Percentiles rank a stretch among this genome's conserved stretches.
phyloP scores from a whole-genome alignment of 805 yeast genomes.

The Zygoascus bituminiphila region DNA sequence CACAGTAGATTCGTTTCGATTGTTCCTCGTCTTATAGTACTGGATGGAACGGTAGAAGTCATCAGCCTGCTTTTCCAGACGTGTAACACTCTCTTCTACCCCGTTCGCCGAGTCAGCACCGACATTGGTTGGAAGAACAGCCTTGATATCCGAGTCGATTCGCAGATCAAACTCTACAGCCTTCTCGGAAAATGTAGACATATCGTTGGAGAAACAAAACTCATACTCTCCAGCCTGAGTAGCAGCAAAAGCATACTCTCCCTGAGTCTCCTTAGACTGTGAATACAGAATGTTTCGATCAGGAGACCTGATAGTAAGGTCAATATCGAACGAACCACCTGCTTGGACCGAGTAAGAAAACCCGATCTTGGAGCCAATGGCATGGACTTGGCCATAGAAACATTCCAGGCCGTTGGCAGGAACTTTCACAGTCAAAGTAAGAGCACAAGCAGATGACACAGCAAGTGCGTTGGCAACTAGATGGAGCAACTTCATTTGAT shows the following conservation, averaged over 20 bases:
- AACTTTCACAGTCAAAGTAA: slow-evolving; percentile 65
- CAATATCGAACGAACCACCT: slow-evolving; percentile 75
- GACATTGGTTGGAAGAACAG: slow-evolving; percentile 45
- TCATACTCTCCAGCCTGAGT: slow-evolving; percentile 69
- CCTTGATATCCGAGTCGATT: slow-evolving; percentile 41
- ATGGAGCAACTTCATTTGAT: slow-evolving; percentile 1
- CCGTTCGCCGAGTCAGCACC: slow-evolving; percentile 23
- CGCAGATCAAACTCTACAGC: slow-evolving; percentile 75
- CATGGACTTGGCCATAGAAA: slow-evolving; percentile 58
- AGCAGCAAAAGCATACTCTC: slow-evolving; percentile 67
- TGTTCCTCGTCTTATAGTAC: slow-evolving; percentile 83
- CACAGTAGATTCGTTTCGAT: slow-evolving; percentile 85
- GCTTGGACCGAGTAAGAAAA: slow-evolving; percentile 79
- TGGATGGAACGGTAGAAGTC: slow-evolving; percentile 39
- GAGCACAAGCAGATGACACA: slow-evolving; percentile 8
- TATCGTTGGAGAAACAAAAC: slow-evolving; percentile 75
- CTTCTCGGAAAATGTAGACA: slow-evolving; percentile 76
- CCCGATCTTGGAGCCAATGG: slow-evolving; percentile 51
- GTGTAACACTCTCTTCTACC: slow-evolving; percentile 25
- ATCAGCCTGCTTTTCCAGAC: slow-evolving; percentile 23
- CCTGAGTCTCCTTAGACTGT: slow-evolving; percentile 63
- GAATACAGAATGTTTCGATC: slow-evolving; percentile 42
- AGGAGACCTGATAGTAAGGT: slow-evolving; percentile 53
- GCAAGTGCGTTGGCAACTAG: slow-evolving; percentile 1
- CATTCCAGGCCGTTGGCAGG: slow-evolving; percentile 72